Evolutionary conservation across 768 basidiomycete species (phyloP), one percentile per base, ranked within the genome.

Genomic region (Lactarius indigo): DNA sequence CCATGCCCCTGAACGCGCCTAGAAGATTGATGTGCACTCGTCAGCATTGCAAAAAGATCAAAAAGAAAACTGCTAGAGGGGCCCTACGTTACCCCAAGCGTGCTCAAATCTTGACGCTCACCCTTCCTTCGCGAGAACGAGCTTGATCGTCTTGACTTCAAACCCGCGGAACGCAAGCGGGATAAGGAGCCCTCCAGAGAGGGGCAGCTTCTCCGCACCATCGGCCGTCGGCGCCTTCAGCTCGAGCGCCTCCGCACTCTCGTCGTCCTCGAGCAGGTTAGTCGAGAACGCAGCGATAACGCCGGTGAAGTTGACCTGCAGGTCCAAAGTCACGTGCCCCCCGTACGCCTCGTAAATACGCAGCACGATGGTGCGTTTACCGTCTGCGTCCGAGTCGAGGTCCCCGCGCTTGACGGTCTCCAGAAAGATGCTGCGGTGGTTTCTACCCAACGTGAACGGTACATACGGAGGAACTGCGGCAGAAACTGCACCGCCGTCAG

Each of bases 371-470:
- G 87, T 91, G 60, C 65, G 37, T 61, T 58, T 20, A 59, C 73
- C 4, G 70, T 69, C 15, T 69, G 64, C 17, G 71, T 74, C 26
- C 68, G 58, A 6, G 72, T 97, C 94, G 61, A 91, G 85, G 70
- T 98, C 95, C 8, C 93, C 94, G 30, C 96, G 90, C 76, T 99
- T 99, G 77, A 98, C 80, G 12, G 97, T 98, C 76, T 98, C 96
- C 2, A 98, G 81, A 77, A 95, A 81, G 30, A 99, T 86, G 52
- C 50, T 63, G 72, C n/a, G n/a, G n/a, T 96, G 96, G 2, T 82
- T 81, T 1, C 89, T 90, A 10, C 89, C 89, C 35, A 97, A 70
- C 12, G 74, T 76, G 79, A 98, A 92, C 0, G 88, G 88, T 0
- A 83, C 76, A 57, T 78, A 78, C 18, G 79, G 68, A 23, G 73